Percentiles rank a stretch among this genome's conserved stretches.
These are phyloP conservation scores for Aspergillus conjunctus DNA, from an alignment of 495 filamentous ascomycete species.

Conservation along the genomic window DNA sequence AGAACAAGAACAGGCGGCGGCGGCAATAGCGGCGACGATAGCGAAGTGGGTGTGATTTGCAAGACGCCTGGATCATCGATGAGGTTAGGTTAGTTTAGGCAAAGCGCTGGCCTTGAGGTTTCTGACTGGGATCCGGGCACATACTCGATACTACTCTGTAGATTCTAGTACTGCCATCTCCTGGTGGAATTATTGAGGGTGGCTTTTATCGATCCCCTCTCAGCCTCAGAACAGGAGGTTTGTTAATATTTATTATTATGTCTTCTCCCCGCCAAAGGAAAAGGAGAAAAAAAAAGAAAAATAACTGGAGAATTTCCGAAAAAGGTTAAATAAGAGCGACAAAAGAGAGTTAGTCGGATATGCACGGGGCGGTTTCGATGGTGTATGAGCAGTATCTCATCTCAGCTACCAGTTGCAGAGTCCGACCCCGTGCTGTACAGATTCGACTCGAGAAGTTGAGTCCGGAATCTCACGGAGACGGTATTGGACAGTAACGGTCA, in stretches of 20 bases:
- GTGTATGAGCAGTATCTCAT: neutral
- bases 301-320: constrained; percentile 1
- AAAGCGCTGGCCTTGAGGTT: neutral
- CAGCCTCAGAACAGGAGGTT: neutral
- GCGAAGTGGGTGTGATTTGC: constrained; percentile 12
- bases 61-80: constrained; percentile 18
- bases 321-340: constrained; percentile 1
- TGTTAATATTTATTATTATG: no score
- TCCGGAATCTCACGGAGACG: constrained; percentile 23
- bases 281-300: constrained; percentile 5
- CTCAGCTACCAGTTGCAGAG: no score
- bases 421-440: constrained; percentile 7
- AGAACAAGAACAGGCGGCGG: constrained; percentile 17
- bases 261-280: neutral
- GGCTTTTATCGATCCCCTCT: neutral
- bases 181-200: neutral
- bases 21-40: constrained; percentile 30
- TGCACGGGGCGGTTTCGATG: neutral
- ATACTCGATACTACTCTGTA: no score
- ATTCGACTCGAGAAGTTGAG: neutral
- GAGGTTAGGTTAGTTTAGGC: constrained; percentile 2
- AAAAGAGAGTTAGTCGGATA: neutral
- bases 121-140: neutral
- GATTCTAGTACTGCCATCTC: no score
- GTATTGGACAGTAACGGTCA: constrained; percentile 2